Evolutionary conservation across 345 rosid species (phyloP), one percentile per base, ranked within the genome.

Genomic region (Ricinus communis): DNA sequence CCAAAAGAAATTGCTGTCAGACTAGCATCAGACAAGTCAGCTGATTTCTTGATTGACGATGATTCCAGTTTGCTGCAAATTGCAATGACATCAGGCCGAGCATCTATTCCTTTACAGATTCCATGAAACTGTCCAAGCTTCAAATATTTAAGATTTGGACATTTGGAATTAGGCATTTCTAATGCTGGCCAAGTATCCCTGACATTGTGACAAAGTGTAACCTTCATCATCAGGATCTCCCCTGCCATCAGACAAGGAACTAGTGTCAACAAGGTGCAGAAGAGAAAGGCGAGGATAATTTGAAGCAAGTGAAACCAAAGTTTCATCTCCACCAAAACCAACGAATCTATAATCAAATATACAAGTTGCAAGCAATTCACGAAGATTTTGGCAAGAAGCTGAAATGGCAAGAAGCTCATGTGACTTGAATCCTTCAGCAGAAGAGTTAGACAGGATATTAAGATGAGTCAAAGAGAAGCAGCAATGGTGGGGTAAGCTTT

Each of bases 161-260:
- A 68, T 16, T 24, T 52, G 61, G 18, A 51, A 38, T 68, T 54
- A 15, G 53, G 71, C 30, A 41, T 15, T 41, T 68, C 71, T 3
- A 68, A 45, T 36, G 60, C 61, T 14, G 71, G 61, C 60, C 71
- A 46, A 49, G 57, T 47, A 28, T 65, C 69, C 5, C 52, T 49
- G 10, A 65, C 57, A 49, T 65, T 65, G 11, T 65, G 43, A 13
- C 56, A 49, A 18, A 56, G 50, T 54, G 63, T 54, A 68, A 18
- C 62, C 62, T 2, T 68, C 72, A 38, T 68, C 59, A 36, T 68
- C 61, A 7, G 71, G 71, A 16, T 68, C 72, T 14, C 51, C 72
- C 46, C 72, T 54, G 18, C 59, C 27, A 66, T 66, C 40, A 33
- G 70, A 66, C 22, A 66, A 49, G 16, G 69, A 46, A 30, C 51